A percentile compares a stretch with the other conserved stretches of the same genome.
These are phyloP conservation scores for Nemania sp. DNA, from an alignment of 2,329 filamentous ascomycete genomes.

Conservation along the genomic window DNA sequence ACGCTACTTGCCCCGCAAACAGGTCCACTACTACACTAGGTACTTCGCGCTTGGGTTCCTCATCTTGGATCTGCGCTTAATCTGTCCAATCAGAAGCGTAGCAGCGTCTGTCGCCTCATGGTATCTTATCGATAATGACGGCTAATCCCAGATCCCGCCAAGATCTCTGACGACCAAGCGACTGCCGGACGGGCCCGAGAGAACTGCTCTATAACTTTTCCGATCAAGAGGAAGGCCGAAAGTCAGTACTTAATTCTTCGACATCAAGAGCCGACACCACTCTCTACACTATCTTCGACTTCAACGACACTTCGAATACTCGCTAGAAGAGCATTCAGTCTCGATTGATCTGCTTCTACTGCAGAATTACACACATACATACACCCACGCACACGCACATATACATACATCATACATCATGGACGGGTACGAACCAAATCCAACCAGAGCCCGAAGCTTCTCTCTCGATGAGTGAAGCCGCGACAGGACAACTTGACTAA, in stretches of 20 bases:
- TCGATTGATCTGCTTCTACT: too few relatives aligned
- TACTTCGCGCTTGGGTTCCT: too few relatives aligned
- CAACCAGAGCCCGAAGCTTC: too few relatives aligned
- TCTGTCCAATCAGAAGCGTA: constrained; percentile 12
- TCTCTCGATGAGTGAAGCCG: too few relatives aligned
- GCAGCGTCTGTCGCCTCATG: neutral
- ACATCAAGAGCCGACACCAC: neutral
- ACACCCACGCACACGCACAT: constrained; percentile 4
- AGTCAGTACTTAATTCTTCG: neutral
- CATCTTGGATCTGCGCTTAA: too few relatives aligned
- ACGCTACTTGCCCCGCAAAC: constrained; percentile 20
- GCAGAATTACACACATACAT: neutral
- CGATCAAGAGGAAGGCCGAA: neutral
- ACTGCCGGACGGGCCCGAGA: too few relatives aligned
- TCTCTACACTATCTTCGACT: neutral
- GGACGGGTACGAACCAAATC: constrained; percentile 35
- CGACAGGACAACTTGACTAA: neutral
- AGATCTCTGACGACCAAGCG: neutral
- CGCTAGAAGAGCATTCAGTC: neutral
- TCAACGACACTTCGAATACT: neutral
- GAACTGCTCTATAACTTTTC: constrained; percentile 7
- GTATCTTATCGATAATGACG: constrained; percentile 28
- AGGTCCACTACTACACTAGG: too few relatives aligned
- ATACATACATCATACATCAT: constrained; percentile 29
- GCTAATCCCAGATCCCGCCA: neutral